These are phyloP conservation scores for Orbilia brochopaga DNA, from an alignment of 2,329 filamentous ascomycete genomes.

Conservation along the genomic window DNA sequence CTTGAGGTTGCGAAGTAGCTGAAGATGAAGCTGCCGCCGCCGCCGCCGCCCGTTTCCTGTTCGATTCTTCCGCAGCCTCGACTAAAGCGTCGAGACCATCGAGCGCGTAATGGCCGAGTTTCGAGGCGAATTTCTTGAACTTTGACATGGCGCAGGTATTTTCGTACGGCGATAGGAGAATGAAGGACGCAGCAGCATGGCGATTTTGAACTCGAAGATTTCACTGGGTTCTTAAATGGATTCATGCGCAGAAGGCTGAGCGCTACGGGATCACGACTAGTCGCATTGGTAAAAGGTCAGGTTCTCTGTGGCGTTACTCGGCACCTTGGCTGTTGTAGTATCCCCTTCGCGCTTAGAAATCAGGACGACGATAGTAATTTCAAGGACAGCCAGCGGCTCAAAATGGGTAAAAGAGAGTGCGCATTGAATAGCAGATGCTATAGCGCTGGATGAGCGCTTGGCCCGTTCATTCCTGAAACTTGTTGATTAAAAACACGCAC, in stretches of 20 bases:
- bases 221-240: neutral
- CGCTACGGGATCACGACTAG: neutral
- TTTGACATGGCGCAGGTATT: constrained; percentile 11
- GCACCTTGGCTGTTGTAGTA: neutral
- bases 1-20: neutral
- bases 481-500: too few relatives aligned
- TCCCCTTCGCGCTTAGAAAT: neutral
- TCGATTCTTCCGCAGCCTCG: neutral
- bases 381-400: too few relatives aligned
- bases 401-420: too few relatives aligned
- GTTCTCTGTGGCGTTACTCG: neutral
- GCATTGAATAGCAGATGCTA: too few relatives aligned
- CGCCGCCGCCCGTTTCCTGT: neutral
- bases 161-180: neutral
- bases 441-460: too few relatives aligned
- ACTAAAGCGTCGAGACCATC: constrained; percentile 3
- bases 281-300: neutral
- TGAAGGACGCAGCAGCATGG: neutral
- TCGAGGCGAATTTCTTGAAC: constrained; percentile 30
- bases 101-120: neutral
- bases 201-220: too few relatives aligned
- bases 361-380: too few relatives aligned
- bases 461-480: too few relatives aligned
- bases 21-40: neutral
- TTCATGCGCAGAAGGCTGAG: neutral